phyloP scores from a whole-genome alignment of 2,329 filamentous ascomycete genomes.

The Xylariaceae sp. region DNA sequence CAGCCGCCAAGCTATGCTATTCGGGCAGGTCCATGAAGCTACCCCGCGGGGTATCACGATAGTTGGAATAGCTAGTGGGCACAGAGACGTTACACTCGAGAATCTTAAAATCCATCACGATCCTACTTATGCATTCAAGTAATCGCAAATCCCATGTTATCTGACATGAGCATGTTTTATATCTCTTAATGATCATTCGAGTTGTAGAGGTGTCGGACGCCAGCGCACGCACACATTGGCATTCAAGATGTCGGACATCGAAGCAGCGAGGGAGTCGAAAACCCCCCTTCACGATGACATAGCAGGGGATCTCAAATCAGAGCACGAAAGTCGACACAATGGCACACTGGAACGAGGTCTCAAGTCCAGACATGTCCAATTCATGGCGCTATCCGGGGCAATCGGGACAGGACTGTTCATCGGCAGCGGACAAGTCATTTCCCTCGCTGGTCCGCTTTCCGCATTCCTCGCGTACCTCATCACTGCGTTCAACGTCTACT shows the following conservation, averaged over 20 bases:
- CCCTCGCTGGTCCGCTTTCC: conserved; percentile 39
- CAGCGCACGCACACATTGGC: too few species aligned
- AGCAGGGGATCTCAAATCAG: conserved; percentile 18
- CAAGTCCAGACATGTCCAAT: conserved; percentile 39
- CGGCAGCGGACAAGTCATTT: conserved; percentile 41
- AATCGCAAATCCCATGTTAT: too few species aligned
- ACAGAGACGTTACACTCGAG: too few species aligned
- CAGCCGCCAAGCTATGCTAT: conserved; percentile 4
- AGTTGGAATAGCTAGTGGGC: too few species aligned
- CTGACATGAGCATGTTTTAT: too few species aligned
- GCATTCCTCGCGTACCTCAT: conserved; percentile 39
- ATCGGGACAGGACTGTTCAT: conserved; percentile 45
- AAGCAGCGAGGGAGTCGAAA: conserved; percentile 14
- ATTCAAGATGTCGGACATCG: conserved; percentile 23
- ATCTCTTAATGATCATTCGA: too few species aligned
- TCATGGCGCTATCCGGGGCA: conserved; percentile 47
- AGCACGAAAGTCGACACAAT: conserved; percentile 29
- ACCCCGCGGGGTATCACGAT: too few species aligned
- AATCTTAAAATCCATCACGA: too few species aligned
- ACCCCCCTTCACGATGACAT: conserved; percentile 15
- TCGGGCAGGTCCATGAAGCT: neutral
- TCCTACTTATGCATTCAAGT: too few species aligned
- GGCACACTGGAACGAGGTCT: conserved; percentile 36
- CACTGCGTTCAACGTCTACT: conserved; percentile 46
- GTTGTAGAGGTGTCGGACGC: too few species aligned